phyloP scores from a whole-genome alignment of 1,284 basidiomycete genomes.

The Exobasidium rhododendri region DNA sequence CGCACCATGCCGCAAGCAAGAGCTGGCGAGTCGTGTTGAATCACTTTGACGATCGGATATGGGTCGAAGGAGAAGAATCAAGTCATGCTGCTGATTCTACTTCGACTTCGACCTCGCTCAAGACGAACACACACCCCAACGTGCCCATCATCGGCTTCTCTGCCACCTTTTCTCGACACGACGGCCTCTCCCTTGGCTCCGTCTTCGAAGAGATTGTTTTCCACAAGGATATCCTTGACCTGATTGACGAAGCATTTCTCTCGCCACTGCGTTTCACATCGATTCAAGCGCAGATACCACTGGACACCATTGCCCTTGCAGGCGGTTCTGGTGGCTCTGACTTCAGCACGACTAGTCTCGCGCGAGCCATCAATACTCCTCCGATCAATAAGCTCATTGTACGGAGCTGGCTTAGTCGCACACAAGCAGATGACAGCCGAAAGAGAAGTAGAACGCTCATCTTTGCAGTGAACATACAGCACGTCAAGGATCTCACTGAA shows the following conservation, averaged over 20 bases:
- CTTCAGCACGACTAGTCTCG: slow-evolving; percentile 38
- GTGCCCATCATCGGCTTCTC: slow-evolving; percentile 86
- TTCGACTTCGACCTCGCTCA: too few relatives aligned
- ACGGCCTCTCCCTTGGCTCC: slow-evolving; percentile 80
- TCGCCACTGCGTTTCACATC: slow-evolving; percentile 51
- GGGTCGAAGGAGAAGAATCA: neutral
- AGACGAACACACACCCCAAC: slow-evolving; percentile 54
- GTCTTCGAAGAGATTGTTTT: slow-evolving; percentile 91
- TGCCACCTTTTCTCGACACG: slow-evolving; percentile 88
- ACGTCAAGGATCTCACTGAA: slow-evolving; percentile 74
- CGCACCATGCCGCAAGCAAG: slow-evolving; percentile 87
- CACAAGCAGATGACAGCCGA: slow-evolving; percentile 7
- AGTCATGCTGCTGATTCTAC: neutral
- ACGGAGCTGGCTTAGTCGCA: slow-evolving; percentile 42
- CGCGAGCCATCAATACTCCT: slow-evolving; percentile 40
- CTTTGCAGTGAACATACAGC: slow-evolving; percentile 82
- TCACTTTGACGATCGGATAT: slow-evolving; percentile 64
- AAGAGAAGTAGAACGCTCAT: slow-evolving; percentile 77
- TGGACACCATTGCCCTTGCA: slow-evolving; percentile 31
- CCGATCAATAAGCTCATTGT: slow-evolving; percentile 46
- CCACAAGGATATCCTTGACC: slow-evolving; percentile 79
- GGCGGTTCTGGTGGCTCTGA: slow-evolving; percentile 20
- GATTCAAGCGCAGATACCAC: slow-evolving; percentile 43
- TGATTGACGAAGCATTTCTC: slow-evolving; percentile 78
- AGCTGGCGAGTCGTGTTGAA: slow-evolving; percentile 77